These are phyloP conservation scores for Epichloe festucae DNA, from an alignment of 2,329 filamentous ascomycete species.

Conservation along the genomic window DNA sequence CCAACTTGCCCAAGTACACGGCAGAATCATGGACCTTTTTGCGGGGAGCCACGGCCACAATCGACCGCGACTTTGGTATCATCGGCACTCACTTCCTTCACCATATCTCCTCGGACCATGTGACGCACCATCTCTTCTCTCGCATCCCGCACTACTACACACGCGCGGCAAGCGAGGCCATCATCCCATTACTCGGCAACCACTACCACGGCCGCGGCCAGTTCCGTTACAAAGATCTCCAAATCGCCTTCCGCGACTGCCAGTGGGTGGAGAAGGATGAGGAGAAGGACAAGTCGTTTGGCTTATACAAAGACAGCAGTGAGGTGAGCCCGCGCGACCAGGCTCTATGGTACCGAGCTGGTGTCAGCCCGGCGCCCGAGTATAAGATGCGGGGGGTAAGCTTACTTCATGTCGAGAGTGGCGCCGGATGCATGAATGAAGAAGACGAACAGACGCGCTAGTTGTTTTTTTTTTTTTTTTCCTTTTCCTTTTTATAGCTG, in stretches of 20 bases:
- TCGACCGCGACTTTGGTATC: conserved; percentile 51
- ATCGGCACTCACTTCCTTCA: conserved; percentile 50
- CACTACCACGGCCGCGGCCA: conserved; percentile 54
- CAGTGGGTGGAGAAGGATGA: not conserved
- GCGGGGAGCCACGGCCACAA: conserved; percentile 45
- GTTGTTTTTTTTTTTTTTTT: too few relatives aligned
- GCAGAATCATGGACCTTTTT: conserved; percentile 47
- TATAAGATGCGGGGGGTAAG: not conserved
- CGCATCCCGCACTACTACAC: conserved; percentile 33
- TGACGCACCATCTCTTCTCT: conserved; percentile 45
- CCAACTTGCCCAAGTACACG: conserved; percentile 33
- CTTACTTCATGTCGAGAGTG: not conserved
- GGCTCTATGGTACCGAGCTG: not conserved
- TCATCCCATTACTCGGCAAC: conserved; percentile 80
- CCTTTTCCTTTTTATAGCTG: too few relatives aligned
- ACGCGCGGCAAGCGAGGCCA: conserved; percentile 42
- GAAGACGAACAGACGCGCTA: too few relatives aligned
- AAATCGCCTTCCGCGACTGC: not conserved
- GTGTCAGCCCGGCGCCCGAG: not conserved
- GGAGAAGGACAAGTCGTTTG: not conserved
- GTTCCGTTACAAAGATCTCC: not conserved
- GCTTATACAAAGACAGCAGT: not conserved
- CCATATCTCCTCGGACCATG: conserved; percentile 46
- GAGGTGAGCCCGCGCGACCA: not conserved
- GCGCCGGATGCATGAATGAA: too few relatives aligned